These are phyloP conservation scores for Exophiala calicioides DNA, from an alignment of 2,329 filamentous ascomycete genomes.

Conservation along the genomic window DNA sequence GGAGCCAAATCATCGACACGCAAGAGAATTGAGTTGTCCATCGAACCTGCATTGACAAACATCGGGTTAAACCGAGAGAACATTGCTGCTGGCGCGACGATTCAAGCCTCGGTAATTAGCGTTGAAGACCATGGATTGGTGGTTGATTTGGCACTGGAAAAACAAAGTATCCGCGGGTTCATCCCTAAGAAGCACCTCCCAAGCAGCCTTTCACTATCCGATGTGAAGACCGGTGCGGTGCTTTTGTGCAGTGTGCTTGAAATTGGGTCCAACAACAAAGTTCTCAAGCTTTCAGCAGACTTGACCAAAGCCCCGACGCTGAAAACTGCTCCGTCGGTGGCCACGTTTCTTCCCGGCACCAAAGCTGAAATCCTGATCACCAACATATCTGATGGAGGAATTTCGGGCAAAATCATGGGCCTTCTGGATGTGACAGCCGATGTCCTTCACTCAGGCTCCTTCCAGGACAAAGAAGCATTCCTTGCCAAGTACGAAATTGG, in stretches of 20 bases:
- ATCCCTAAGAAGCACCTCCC: slow-evolving; percentile 81
- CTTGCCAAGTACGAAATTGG: slow-evolving; percentile 78
- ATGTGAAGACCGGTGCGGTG: slow-evolving; percentile 78
- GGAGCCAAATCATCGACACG: slow-evolving; percentile 64
- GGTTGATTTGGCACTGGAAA: slow-evolving; percentile 82
- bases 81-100: slow-evolving; percentile 70
- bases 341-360: slow-evolving; percentile 89
- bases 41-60: slow-evolving; percentile 79
- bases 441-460: slow-evolving; percentile 80
- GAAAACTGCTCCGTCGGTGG: slow-evolving; percentile 78
- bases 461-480: slow-evolving; percentile 61
- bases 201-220: slow-evolving; percentile 61
- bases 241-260: slow-evolving; percentile 79
- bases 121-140: slow-evolving; percentile 95
- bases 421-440: slow-evolving; percentile 89
- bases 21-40: slow-evolving; percentile 81
- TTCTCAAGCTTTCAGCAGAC: slow-evolving; percentile 81
- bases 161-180: slow-evolving; percentile 73
- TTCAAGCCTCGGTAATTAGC: slow-evolving; percentile 86
- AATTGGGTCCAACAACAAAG: slow-evolving; percentile 74
- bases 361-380: slow-evolving; percentile 81
- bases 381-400: slow-evolving; percentile 70
- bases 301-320: slow-evolving; percentile 54
- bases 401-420: slow-evolving; percentile 88
- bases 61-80: slow-evolving; percentile 70